Conservation (phyloP, 2,329 filamentous ascomycete genomes). For the Diaporthe australafricana region DNA sequence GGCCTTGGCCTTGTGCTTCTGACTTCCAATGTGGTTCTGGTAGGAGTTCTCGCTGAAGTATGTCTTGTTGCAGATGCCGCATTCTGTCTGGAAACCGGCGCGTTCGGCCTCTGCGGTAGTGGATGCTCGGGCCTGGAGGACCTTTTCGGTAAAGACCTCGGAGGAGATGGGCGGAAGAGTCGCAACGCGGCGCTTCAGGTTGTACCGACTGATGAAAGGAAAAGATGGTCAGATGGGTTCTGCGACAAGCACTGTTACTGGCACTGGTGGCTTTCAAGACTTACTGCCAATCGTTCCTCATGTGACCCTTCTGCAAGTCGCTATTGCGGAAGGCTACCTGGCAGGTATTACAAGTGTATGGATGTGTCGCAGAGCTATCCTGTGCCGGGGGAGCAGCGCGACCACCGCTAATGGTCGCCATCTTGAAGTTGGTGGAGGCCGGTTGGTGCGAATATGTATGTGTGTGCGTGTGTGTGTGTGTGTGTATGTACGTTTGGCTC, state of each 20-base stretch:
- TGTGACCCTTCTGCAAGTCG: slow-evolving; percentile 92
- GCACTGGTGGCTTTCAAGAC: slow-evolving; percentile 50
- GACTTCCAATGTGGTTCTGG: slow-evolving; percentile 89
- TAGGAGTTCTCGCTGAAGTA: slow-evolving; percentile 98
- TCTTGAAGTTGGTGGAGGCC: slow-evolving; percentile 44
- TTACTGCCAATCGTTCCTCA: slow-evolving; percentile 99
- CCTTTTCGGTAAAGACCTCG: slow-evolving; percentile 95
- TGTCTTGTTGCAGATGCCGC: slow-evolving; percentile 86
- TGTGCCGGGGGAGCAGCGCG: slow-evolving; percentile 45
- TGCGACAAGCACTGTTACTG: background rate
- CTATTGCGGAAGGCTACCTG: slow-evolving; percentile 96
- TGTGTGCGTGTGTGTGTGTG: background rate
- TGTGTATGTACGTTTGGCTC: background rate
- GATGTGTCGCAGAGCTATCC: slow-evolving; percentile 70
- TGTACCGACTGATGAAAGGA: slow-evolving; percentile 74
- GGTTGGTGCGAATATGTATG: background rate
- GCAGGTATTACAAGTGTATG: slow-evolving; percentile 98
- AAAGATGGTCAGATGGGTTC: slow-evolving; percentile 33
- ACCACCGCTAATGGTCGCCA: slow-evolving; percentile 62
- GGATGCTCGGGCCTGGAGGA: slow-evolving; percentile 87
- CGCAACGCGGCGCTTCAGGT: slow-evolving; percentile 93
- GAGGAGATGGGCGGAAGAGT: slow-evolving; percentile 90
- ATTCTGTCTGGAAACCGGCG: slow-evolving; percentile 87
- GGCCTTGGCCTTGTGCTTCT: slow-evolving; percentile 84
- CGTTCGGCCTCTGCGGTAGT: slow-evolving; percentile 87